These are phyloP conservation scores for Cetraspora pellucida DNA, from an alignment of 192 early-diverging fungal genomes.

Conservation along the genomic window DNA sequence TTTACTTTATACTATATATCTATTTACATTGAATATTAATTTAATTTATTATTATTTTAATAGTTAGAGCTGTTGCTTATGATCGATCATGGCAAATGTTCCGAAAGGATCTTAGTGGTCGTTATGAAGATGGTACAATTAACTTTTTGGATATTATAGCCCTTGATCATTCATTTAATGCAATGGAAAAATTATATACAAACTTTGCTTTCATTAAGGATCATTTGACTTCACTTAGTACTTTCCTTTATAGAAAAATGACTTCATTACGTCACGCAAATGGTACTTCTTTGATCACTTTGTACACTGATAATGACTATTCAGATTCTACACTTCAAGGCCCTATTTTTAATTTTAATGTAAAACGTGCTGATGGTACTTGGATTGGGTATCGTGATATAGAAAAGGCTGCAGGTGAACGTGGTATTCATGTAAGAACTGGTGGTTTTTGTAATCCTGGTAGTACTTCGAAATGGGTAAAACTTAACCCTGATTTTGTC, in stretches of 20 bases:
- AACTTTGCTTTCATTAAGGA: conserved; percentile 40
- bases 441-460: conserved; percentile 87
- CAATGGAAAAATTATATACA: conserved; percentile 46
- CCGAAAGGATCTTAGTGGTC: conserved; percentile 42
- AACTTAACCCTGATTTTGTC: conserved; percentile 56
- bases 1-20: no score
- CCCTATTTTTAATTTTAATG: conserved; percentile 72
- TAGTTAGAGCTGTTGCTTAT: neutral
- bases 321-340: conserved; percentile 48
- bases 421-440: conserved; percentile 68
- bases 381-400: conserved; percentile 68
- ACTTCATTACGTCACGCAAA: conserved; percentile 54
- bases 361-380: conserved; percentile 53
- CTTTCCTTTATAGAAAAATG: conserved; percentile 49
- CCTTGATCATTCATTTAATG: conserved; percentile 69
- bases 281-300: conserved; percentile 47
- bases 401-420: conserved; percentile 61
- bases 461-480: conserved; percentile 65
- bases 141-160: conserved; percentile 76
- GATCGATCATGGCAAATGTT: conserved; percentile 54
- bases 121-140: conserved; percentile 78
- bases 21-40: no score
- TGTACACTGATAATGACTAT: conserved; percentile 42
- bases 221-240: conserved; percentile 55
- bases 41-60: conserved; percentile 10